Base-by-base conservation (phyloP, 2,329 filamentous ascomycete species). In the Mycosphaerella arachidis region DNA sequence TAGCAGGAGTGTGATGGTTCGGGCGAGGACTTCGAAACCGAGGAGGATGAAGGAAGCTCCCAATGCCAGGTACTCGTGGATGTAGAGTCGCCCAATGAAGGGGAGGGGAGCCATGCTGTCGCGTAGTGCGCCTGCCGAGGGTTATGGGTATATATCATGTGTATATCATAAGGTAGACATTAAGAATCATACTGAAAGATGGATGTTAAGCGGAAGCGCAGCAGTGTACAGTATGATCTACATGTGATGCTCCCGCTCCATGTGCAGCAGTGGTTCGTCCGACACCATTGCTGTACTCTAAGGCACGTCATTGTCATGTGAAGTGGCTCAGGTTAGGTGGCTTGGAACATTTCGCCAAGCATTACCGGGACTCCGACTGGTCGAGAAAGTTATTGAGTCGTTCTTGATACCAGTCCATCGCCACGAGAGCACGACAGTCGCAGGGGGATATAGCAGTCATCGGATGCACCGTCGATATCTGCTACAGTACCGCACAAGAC, bases 1-100 rank as follows among this genome's bases (percentile, higher is more conserved):
- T 46, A 99, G 83, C 37, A 91, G 90, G 63, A 97, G 84, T 1
- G 94, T 97, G 63, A 96, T 84, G 60, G 96, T 80, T 68, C 93
- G 87, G 69, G 96, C 88, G 62, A 96, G 71, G 58, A 87, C 86
- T 75, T 99, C 94, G 66, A 96, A 82, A 51, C 86, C 82, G 60
- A 97, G 87, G 40, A 99, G 84, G 55, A 91, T 70, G 70, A 97
- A 89, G 7, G 93, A 97, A 57, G 87, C 86, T 51, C 94, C 77
- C 48, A 99, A 84, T 43, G 92, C 91, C 64, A 95, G 77, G 78
- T 97, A 97, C 78, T 99, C 92, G 75, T 83, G 83, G 56, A 78
- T 62, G 56, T 78, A 73, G 43, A 88, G 79, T 62, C 86, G 80
- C 53, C 84, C 85, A 66, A 88, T 81, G 64, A 88, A 81, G 33